phyloP scores from a whole-genome alignment of 495 filamentous ascomycete genomes.

The Delitschia confertaspora region DNA sequence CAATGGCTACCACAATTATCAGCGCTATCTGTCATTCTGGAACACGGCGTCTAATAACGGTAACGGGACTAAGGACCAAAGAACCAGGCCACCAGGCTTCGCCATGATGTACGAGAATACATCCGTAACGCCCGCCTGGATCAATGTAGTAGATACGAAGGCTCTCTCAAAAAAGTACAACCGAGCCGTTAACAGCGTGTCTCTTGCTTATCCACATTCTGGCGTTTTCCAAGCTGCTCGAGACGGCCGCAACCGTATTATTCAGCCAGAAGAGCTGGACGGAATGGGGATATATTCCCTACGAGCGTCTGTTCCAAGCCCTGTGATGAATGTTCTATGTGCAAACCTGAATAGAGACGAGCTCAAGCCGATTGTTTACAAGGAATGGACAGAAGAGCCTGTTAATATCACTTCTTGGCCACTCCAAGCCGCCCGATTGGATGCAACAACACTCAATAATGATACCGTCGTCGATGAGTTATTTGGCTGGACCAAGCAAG shows the following conservation, averaged over 20 bases:
- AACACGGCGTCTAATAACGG: slow-evolving; percentile 32
- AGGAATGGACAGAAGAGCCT: slow-evolving; percentile 39
- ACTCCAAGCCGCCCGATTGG: slow-evolving; percentile 8
- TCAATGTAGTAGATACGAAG: slow-evolving; percentile 42
- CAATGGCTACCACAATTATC: slow-evolving; percentile 48
- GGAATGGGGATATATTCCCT: slow-evolving; percentile 59
- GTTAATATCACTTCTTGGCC: slow-evolving; percentile 32
- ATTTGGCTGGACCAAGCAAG: slow-evolving; percentile 50
- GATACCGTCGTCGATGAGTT: slow-evolving; percentile 57
- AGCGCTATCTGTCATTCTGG: slow-evolving; percentile 45
- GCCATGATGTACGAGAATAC: slow-evolving; percentile 58
- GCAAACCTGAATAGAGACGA: slow-evolving; percentile 50
- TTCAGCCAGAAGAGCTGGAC: slow-evolving; percentile 54
- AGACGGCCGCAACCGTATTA: slow-evolving; percentile 50
- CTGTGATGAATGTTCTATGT: slow-evolving; percentile 62
- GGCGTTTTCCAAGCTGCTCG: slow-evolving; percentile 54
- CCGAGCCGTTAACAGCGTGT: slow-evolving; percentile 61
- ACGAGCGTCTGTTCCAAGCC: slow-evolving; percentile 54
- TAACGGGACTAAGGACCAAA: slow-evolving; percentile 36
- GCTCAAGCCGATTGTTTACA: slow-evolving; percentile 53
- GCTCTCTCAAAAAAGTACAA: slow-evolving; percentile 37
- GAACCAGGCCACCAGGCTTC: slow-evolving; percentile 42
- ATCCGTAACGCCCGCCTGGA: slow-evolving; percentile 53
- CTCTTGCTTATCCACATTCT: slow-evolving; percentile 63
- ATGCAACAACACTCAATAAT: slow-evolving; percentile 38